Conservation (phyloP, 179 eudicot species). For the Corrigiola litoralis region DNA sequence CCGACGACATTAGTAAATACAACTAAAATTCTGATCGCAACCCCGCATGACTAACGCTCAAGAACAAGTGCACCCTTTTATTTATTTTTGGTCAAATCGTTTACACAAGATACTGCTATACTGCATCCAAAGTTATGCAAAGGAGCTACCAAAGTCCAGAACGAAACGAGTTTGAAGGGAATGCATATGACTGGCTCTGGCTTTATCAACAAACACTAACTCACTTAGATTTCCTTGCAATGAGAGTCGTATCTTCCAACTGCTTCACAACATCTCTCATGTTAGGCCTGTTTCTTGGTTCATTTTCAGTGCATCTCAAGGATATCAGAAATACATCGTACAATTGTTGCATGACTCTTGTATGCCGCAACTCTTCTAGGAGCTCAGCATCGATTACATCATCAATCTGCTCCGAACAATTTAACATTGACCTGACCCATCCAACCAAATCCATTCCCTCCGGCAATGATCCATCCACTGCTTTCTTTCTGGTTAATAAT, state of each 20-base stretch:
- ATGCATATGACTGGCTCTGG: too few relatives aligned
- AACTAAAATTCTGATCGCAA: too few relatives aligned
- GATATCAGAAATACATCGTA: slow-evolving; percentile 50
- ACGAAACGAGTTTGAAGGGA: too few relatives aligned
- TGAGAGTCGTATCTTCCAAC: slow-evolving; percentile 35
- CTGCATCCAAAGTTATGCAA: too few relatives aligned
- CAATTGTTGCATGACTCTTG: slow-evolving; percentile 52
- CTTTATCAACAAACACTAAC: too few relatives aligned
- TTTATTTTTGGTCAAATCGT: too few relatives aligned
- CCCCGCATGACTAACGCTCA: too few relatives aligned
- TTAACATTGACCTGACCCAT: slow-evolving; percentile 52
- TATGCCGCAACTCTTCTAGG: slow-evolving; percentile 43
- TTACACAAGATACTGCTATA: too few relatives aligned
- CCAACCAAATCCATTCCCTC: slow-evolving; percentile 51
- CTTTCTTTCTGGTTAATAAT: slow-evolving; percentile 54
- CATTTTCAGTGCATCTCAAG: slow-evolving; percentile 61
- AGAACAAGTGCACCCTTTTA: too few relatives aligned
- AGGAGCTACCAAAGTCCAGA: too few relatives aligned
- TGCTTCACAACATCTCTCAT: slow-evolving; percentile 76
- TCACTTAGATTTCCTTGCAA: too few relatives aligned
- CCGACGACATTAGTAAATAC: too few relatives aligned
- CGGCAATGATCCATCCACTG: slow-evolving; percentile 46
- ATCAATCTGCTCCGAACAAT: slow-evolving; percentile 36
- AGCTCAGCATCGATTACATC: slow-evolving; percentile 46
- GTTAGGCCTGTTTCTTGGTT: slow-evolving; percentile 61